Percentiles rank a stretch among this genome's conserved stretches.
Conservation (phyloP, 2,329 filamentous ascomycete species). For the Colletotrichum gigasporum region DNA sequence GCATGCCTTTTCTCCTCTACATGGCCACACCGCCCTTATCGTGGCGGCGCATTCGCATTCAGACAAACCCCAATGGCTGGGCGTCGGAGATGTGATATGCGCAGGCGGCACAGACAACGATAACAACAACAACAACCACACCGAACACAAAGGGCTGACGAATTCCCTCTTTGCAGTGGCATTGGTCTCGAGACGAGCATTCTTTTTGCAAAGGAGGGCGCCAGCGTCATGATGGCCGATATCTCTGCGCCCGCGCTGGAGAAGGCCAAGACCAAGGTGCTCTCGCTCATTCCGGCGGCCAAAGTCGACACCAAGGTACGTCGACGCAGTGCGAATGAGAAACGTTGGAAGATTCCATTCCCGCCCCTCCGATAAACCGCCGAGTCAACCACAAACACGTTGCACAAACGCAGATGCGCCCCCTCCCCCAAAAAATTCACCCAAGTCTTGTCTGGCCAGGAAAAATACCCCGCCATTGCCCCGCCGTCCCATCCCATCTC, state of each 20-base stretch:
- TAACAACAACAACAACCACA: not conserved
- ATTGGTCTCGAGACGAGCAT: slow-evolving; percentile 94
- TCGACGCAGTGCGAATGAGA: slow-evolving; percentile 20
- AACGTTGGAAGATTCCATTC: not conserved
- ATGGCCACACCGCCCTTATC: slow-evolving; percentile 16
- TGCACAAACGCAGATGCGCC: slow-evolving; percentile 37
- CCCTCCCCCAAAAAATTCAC: too few relatives aligned
- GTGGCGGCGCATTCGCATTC: slow-evolving; percentile 2
- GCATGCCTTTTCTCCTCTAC: slow-evolving; percentile 37
- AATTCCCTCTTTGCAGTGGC: slow-evolving; percentile 66
- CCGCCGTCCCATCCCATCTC: not conserved
- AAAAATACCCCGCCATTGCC: slow-evolving; percentile 26
- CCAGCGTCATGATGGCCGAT: slow-evolving; percentile 85
- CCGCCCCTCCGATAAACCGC: slow-evolving; percentile 19
- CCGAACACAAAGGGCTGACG: not conserved
- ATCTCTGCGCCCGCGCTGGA: slow-evolving; percentile 82
- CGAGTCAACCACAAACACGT: slow-evolving; percentile 3
- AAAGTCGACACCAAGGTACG: slow-evolving; percentile 69
- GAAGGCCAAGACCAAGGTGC: slow-evolving; percentile 78
- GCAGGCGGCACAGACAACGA: not conserved
- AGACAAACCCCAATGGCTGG: slow-evolving; percentile 1
- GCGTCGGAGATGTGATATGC: not conserved
- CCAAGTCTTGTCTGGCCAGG: not conserved
- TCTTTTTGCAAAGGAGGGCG: slow-evolving; percentile 89
- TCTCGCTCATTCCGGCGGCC: slow-evolving; percentile 73